These are phyloP conservation scores for Cryptosporidium viatorum DNA, from an alignment of 169 alveolate species.

Conservation along the genomic window DNA sequence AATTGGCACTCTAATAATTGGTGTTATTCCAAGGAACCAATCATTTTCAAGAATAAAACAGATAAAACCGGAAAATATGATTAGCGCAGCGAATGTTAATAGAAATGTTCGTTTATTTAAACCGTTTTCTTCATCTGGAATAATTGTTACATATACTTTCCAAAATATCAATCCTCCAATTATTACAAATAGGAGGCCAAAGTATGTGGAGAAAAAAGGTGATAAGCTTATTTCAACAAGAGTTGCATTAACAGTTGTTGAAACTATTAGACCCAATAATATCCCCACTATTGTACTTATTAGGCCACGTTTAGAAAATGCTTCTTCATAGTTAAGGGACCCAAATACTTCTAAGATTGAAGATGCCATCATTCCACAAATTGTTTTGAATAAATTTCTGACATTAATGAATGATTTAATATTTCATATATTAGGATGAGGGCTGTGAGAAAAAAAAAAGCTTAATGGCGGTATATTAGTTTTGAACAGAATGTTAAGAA, in stretches of 20 bases:
- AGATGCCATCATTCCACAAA: conserved; percentile 16
- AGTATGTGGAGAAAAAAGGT: conserved; percentile 91
- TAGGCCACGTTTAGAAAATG: conserved; percentile 63
- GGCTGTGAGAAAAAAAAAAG: not conserved
- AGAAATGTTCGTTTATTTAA: conserved; percentile 71
- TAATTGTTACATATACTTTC: conserved; percentile 83
- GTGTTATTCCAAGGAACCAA: conserved; percentile 89
- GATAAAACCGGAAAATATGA: conserved; percentile 89
- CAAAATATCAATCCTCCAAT: conserved; percentile 91
- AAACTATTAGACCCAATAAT: conserved; percentile 87
- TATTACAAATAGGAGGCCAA: conserved; percentile 89
- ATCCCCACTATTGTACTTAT: conserved; percentile 88
- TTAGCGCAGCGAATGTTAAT: conserved; percentile 78
- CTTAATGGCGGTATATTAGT: not conserved
- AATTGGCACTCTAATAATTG: conserved; percentile 87
- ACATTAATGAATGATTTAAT: conserved; percentile 2
- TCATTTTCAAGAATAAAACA: conserved; percentile 91
- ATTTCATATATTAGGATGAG: not conserved
- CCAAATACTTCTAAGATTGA: conserved; percentile 25
- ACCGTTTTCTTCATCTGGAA: conserved; percentile 59
- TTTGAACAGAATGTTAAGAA: too few species aligned
- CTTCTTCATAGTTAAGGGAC: conserved; percentile 38
- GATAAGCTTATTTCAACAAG: conserved; percentile 92
- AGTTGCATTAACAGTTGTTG: conserved; percentile 92
- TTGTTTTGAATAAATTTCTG: not conserved